Conservation (phyloP, 306 rosid species). For the Aeschynomene evenia region DNA sequence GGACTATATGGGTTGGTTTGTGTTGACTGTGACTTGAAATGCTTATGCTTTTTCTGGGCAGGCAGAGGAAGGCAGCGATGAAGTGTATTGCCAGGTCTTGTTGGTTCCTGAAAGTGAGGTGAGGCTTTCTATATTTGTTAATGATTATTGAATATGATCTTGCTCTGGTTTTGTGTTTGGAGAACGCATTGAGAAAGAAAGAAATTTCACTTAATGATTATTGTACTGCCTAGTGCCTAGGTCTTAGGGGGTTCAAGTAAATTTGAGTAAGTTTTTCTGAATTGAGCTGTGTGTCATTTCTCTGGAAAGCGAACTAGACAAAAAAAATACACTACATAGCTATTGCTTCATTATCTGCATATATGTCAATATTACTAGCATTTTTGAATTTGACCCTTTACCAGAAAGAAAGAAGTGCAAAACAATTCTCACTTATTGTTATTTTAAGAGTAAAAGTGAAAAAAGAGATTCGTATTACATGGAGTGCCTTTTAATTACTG, state of each 20-base stretch:
- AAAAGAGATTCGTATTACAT: neutral
- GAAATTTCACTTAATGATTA: slow-evolving; percentile 1
- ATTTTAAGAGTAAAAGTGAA: neutral
- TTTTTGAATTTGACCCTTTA: slow-evolving; percentile 3
- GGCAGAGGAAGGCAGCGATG: slow-evolving; percentile 97
- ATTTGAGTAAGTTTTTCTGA: slow-evolving; percentile 20
- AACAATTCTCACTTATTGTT: neutral
- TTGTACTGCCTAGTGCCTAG: neutral
- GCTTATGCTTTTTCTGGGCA: slow-evolving; percentile 38
- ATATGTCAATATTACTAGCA: neutral
- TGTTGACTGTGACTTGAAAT: slow-evolving; percentile 21
- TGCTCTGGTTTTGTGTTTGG: slow-evolving; percentile 19
- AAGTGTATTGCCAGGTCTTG: slow-evolving; percentile 82
- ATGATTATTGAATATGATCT: neutral
- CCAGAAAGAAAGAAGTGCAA: neutral
- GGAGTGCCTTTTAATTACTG: neutral
- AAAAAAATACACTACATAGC: neutral
- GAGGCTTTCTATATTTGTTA: slow-evolving; percentile 35
- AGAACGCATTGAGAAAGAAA: slow-evolving; percentile 22
- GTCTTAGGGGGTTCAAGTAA: neutral
- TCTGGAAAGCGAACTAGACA: neutral
- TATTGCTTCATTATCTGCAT: neutral
- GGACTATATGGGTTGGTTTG: neutral
- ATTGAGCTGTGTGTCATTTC: slow-evolving; percentile 7
- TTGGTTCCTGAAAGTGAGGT: slow-evolving; percentile 94